Evolutionary conservation across 345 rosid genomes (phyloP), one percentile per base, ranked within the genome.

Genomic region (Syzygium jambos): DNA sequence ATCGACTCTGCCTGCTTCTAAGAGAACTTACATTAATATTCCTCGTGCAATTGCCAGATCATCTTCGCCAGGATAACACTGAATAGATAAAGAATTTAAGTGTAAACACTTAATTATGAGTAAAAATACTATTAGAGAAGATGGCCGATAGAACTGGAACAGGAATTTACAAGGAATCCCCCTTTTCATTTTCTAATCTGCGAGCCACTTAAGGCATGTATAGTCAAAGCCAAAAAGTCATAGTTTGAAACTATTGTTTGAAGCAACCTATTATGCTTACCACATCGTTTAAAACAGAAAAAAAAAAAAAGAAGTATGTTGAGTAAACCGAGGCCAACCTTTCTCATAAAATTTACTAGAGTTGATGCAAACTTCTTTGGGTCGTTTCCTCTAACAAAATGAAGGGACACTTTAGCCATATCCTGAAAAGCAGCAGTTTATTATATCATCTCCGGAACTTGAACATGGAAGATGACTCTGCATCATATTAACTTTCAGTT

Each of bases 41-140:
- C 95, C 98, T 85, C 97, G 91, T 89, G 97, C 96, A 90, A 98
- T 92, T 38, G 98, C 99, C 68, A 95, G 89, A 92, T 98, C 99
- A 89, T 96, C 99, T 95, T 98, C 99, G 52, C 98, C 97, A 3
- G 99, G 99, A 94, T 95, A 98, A 90, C 99, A 96, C 99, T 98
- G 97, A 91, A 90, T 43, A 54, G 65, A 85, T 85, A 85, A 54
- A 54, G 63, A 54, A 41, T 29, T 17, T 54, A 30, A 84, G 57
- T 57, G 61, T 30, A 85, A 23, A 15, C 29, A 10, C 54, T 85
- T 11, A 43, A 85, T 11, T 34, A 5, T 38, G 49, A 43, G 65
- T 22, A 53, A 85, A 53, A 10, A 17, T 10, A 52, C 46, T 43
- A 43, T 43, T 43, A 34, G 63, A 57, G 11, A 25, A 57, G 54